Evolutionary conservation across 1,284 basidiomycete genomes (phyloP), one percentile per base, ranked within the genome.

Genomic region (Xanthoconium separans): DNA sequence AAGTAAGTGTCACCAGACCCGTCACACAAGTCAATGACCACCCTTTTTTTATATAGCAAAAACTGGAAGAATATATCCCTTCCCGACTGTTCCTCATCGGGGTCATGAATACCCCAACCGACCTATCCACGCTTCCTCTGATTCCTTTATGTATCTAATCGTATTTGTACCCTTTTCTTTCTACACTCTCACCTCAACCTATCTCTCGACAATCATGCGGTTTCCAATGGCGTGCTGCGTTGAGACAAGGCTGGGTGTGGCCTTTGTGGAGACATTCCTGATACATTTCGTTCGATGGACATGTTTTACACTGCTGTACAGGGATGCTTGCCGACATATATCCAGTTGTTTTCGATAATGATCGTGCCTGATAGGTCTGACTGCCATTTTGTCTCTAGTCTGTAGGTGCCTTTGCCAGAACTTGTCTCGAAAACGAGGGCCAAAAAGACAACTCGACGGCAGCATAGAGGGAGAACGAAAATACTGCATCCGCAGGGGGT

Each of bases 61-160:
- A 82, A 77, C 29, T 74, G 85, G 59, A 85, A 85, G 71, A 70
- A 77, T 51, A 59, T 85, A 37, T 79, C 59, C n/a, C 74, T 85
- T 47, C 80, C 82, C 15, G 53, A 70, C 54, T 85, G 83, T 58
- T 47, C 11, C 57, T 47, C 11, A 37, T 58, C 55, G 16, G 15
- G 41, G 36, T 55, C 45, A 47, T 56, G 36, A 50, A 40, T 40
- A 43, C n/a, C 2, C 33, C 36, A 18, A 29, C 4, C 15, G 37
- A 48, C 42, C 16, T 20, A 12, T 37, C 45, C 41, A 44, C 44
- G 3, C 44, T 24, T 15, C 22, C 34, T 16, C 42, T 42, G n/a
- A 47, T 44, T 41, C 40, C 12, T 65, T 48, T 24, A 52, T 59
- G 59, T 66, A 54, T 52, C 51, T 62, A 58, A 53, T 54, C 50